Base-by-base conservation (phyloP, 139 green algal species). In the Trebouxia sp. region DNA sequence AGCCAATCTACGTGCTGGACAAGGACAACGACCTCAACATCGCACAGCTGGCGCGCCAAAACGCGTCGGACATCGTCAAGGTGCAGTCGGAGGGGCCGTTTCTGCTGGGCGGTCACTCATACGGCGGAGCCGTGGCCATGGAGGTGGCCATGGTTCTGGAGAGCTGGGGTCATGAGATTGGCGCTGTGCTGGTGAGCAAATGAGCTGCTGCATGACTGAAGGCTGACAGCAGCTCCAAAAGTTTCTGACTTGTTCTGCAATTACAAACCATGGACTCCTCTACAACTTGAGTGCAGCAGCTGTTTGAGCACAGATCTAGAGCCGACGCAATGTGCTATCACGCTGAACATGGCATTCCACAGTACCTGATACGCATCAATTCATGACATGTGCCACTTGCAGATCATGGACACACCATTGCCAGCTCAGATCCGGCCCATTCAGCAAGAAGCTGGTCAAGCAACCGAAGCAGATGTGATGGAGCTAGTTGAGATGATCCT, bases 401-500 rank as follows among this genome's bases (percentile, higher is more conserved):
- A 72, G 62, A 72, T 96, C 83, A 95, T 96, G 90, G 92, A 96
- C 89, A 94, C 92, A 37, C 92, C 92, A 0, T 78, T 84, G 24
- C 89, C 90, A 14, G 83, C 89, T 43, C 91, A 95, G 84, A 88
- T 96, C 24, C 87, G 93, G 4, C 17, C 74, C 0, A 55, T 83
- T 22, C 87, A 93, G 83, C 91, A 89, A 0, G 58, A 93, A 28
- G 83, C 87, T 9, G 58, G 76, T 2, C 83, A 78, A 42, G 87
- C 86, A 45, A 95, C 82, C 10, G 91, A 97, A 30, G 90, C 85
- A 37, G 93, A 97, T 70, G 85, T 69, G n/a, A 80, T 96, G 76
- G 93, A 97, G 91, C 88, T 97, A 48, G 93, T 97, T 87, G 93
- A 97, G 77, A 97, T 97, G 93, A 96, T 97, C 41, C 84, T 97